phyloP scores from a whole-genome alignment of 1,284 basidiomycete species.

The Violaceomyces palustris region DNA sequence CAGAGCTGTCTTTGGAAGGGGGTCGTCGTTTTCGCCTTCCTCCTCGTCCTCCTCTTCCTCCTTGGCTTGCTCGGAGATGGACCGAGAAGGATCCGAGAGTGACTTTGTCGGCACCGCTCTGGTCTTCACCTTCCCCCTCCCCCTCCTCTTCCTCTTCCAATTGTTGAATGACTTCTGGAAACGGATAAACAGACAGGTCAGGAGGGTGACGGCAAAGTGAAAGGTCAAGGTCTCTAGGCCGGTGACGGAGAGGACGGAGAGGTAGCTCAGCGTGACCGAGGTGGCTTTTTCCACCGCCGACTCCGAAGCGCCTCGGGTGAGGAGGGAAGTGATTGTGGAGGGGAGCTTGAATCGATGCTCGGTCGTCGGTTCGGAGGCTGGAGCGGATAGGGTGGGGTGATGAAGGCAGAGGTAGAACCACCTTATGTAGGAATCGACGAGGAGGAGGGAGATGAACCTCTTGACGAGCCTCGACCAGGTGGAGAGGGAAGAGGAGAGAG shows the following conservation, averaged over 20 bases:
- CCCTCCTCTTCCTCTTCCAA: not conserved
- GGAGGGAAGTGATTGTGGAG: constrained; percentile 4
- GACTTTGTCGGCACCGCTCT: too few species aligned
- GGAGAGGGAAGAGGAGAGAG: not conserved
- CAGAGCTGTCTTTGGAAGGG: too few species aligned
- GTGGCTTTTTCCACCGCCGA: too few species aligned
- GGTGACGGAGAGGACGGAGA: constrained; percentile 11
- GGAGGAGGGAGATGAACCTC: constrained; percentile 5
- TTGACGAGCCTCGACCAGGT: constrained; percentile 3
- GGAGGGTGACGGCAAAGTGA: constrained; percentile 1
- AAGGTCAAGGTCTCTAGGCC: constrained; percentile 7
- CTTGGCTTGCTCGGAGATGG: too few species aligned
- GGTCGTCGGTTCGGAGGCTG: constrained; percentile 55
- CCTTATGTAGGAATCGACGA: constrained; percentile 28
- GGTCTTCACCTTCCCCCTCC: too few species aligned
- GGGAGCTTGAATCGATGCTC: not conserved
- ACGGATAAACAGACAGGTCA: too few species aligned
- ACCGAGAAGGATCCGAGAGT: too few species aligned
- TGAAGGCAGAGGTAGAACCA: constrained; percentile 32
- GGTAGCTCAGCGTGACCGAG: not conserved
- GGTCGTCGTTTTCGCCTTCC: too few species aligned
- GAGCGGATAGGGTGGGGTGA: constrained; percentile 58
- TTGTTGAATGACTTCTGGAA: too few species aligned
- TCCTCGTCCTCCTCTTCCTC: too few species aligned
- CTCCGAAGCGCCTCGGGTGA: not conserved